phyloP scores from a whole-genome alignment of 768 basidiomycete species.

The Amyloporia xantha region DNA sequence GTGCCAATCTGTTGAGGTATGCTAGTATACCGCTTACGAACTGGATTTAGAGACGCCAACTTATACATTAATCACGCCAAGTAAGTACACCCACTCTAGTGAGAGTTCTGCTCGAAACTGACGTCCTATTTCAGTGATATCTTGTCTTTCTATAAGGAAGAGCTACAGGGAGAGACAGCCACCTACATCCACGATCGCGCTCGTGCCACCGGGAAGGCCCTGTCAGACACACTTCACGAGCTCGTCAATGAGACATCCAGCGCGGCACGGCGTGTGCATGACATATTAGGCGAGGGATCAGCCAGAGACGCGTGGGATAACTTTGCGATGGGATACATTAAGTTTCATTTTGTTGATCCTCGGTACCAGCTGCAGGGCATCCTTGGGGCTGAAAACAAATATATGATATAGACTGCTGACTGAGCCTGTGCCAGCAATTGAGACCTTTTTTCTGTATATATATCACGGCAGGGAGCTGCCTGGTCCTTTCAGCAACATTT shows the following conservation, averaged over 20 bases:
- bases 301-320: conserved; percentile 7
- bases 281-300: conserved; percentile 2
- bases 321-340: conserved; percentile 3
- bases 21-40: not conserved
- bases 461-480: too few species aligned
- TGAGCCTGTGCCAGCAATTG: too few species aligned
- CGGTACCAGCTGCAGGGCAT: conserved; percentile 5
- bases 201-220: conserved; percentile 1
- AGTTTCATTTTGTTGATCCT: conserved; percentile 1
- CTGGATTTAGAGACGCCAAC: conserved; percentile 2
- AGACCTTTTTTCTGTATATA: too few species aligned
- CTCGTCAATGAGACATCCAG: conserved; percentile 11
- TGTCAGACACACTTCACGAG: conserved; percentile 3
- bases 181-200: conserved; percentile 15
- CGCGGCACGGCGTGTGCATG: not conserved
- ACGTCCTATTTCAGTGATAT: conserved; percentile 6
- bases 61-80: conserved; percentile 4
- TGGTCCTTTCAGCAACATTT: too few species aligned
- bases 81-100: not conserved
- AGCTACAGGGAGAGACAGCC: conserved; percentile 8
- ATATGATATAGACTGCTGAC: not conserved
- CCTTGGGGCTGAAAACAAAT: not conserved
- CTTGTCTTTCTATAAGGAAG: conserved; percentile 17
- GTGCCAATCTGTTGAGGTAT: not conserved
- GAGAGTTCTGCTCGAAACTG: not conserved